phyloP scores from a whole-genome alignment of 768 basidiomycete genomes.

The Leccinellum rugosiceps region DNA sequence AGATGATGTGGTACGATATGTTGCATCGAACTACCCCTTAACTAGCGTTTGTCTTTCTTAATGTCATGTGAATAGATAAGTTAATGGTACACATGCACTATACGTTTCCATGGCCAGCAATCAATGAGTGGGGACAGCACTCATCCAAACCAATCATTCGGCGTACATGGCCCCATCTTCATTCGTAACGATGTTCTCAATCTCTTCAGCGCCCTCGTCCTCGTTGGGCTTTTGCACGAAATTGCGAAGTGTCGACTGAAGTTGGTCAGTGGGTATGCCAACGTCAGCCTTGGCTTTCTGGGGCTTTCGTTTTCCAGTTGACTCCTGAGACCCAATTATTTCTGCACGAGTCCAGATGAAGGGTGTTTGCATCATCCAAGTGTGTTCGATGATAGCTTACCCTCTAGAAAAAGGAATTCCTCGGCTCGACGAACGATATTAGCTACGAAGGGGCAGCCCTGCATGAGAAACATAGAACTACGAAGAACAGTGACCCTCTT shows the following conservation, averaged over 20 bases:
- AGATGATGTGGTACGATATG: background rate
- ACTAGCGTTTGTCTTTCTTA: background rate
- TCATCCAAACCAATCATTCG: constrained; percentile 18
- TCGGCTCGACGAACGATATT: constrained; percentile 62
- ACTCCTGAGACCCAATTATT: constrained; percentile 54
- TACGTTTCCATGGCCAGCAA: background rate
- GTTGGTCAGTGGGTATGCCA: constrained; percentile 11
- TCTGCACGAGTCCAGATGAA: constrained; percentile 36
- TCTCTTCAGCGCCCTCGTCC: constrained; percentile 21
- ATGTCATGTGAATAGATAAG: constrained; percentile 5
- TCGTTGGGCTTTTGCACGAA: constrained; percentile 39
- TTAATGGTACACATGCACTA: background rate
- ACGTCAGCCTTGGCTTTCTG: constrained; percentile 29
- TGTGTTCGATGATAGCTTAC: constrained; percentile 33
- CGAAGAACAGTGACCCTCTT: constrained; percentile 20
- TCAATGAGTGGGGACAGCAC: background rate
- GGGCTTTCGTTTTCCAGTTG: constrained; percentile 42
- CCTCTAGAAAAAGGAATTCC: constrained; percentile 78
- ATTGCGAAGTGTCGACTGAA: constrained; percentile 44
- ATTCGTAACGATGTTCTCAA: constrained; percentile 45
- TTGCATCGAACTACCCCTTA: background rate
- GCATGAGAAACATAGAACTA: background rate
- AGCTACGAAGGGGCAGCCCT: constrained; percentile 38
- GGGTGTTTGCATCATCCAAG: background rate
- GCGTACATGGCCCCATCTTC: constrained; percentile 61